Evolutionary conservation across 2,329 filamentous ascomycete species (phyloP), one percentile per base, ranked within the genome.

Genomic region (Ophiostoma populinum): DNA sequence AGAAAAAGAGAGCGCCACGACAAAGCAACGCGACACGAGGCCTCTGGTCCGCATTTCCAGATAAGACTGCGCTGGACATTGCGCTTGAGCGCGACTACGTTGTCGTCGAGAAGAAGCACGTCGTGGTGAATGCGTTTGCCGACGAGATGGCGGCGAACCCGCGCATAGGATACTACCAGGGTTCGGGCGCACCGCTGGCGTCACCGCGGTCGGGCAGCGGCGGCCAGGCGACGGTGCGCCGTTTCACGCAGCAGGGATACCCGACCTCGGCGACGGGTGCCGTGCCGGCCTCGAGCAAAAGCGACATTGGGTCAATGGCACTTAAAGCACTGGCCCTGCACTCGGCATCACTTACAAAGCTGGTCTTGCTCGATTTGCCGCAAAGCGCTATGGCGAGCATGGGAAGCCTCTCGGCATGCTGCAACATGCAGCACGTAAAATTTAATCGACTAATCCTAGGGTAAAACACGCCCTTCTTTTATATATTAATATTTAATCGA

Each of bases 101-200:
- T 15, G 66, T 95, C 18, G 82, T 98, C 10, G 90, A 98, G 58
- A 93, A 94, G 60, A 75, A 79, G 44, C 80, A 85, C 15, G 86
- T 98, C 9, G 87, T 95, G 54, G 87, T 98, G 34, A 95, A 98
- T 53, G 90, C 90, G 3, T 79, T 98, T 48, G 90, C 90, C 16
- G 90, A 98, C 54, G 87, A 95, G 55, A 63, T 98, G 50, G 86
- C 83, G 29, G 80, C 85, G 35, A 87, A 80, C 48, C 80, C 80
- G 32, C 74, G 74, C 33, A 57, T 75, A 16, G 65, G 70, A 44
- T 41, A 43, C 25, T 41, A 43, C 20, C 15, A 30, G 4, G 34
- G 28, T 8, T 54, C 62, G 39, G 55, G 36, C 10, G 54, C 29
- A 48, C 54, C 28, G 48, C 50, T 55, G 17, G 51, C 58, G 20